These are phyloP conservation scores for Boechera retrofracta DNA, from an alignment of 345 rosid species.

Conservation along the genomic window DNA sequence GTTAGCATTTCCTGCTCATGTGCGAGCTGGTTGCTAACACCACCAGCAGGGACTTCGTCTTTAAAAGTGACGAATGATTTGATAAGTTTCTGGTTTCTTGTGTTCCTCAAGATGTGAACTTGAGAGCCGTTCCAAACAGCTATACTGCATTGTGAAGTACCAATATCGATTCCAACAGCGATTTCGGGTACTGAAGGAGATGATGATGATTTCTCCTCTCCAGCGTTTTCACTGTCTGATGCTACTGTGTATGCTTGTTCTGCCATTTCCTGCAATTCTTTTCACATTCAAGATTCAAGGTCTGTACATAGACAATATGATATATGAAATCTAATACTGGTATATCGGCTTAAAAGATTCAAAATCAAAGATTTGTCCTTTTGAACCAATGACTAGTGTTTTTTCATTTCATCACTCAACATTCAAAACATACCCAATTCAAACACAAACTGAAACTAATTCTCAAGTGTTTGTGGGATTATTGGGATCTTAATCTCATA, in stretches of 20 bases:
- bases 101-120: conserved; percentile 78
- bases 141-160: conserved; percentile 86
- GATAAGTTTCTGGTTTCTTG: conserved; percentile 74
- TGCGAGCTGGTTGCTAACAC: conserved; percentile 72
- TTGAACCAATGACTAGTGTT: background rate
- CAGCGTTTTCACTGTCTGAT: conserved; percentile 80
- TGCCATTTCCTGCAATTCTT: conserved; percentile 63
- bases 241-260: conserved; percentile 80
- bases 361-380: background rate
- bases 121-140: conserved; percentile 88
- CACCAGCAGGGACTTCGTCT: conserved; percentile 75
- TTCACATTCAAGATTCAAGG: conserved; percentile 12
- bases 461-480: conserved; percentile 2
- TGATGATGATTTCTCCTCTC: conserved; percentile 71
- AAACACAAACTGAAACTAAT: background rate
- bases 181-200: conserved; percentile 61
- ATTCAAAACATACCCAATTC: background rate
- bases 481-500: too few species aligned
- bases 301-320: background rate
- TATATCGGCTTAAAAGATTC: background rate
- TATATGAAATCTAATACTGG: background rate
- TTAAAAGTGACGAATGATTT: conserved; percentile 80
- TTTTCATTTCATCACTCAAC: background rate
- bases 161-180: conserved; percentile 87
- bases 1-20: conserved; percentile 80